Evolutionary conservation across 164 flowering plant genomes (phyloP), one percentile per base, ranked within the genome.

Genomic region (Magnolia changhungtana): DNA sequence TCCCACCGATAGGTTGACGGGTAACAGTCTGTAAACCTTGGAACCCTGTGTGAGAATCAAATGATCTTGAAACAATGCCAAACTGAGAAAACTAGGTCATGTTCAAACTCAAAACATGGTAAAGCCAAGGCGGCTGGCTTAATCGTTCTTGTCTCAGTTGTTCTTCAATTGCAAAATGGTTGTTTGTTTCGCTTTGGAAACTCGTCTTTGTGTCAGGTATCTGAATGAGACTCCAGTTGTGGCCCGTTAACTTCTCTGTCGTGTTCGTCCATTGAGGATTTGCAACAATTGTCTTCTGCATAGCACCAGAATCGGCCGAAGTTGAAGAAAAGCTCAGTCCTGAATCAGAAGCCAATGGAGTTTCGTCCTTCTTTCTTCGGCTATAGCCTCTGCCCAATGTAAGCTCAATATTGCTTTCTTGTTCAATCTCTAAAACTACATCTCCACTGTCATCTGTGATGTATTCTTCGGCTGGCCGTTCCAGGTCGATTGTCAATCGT

Each of bases 91-190:
- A 20, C 81, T 78, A 87, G 71, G 84, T 84, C 83, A 86, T 81
- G 77, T 90, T 91, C 75, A 89, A 75, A 80, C 92, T 90, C 75
- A 91, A 78, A 70, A 84, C 90, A 76, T 89, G 92, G 73, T 85
- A 85, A 66, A 90, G 81, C 93, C 95, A 90, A 75, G 93, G 92
- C 55, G 91, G 85, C 66, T 84, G 89, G 7, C 84, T 83, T 63
- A 80, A 76, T 77, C 82, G 86, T 79, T 87, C 87, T 76, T 84
- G 84, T 78, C 86, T 83, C 71, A 79, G 21, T 29, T 80, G 78
- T 75, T 85, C 90, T 73, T 89, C 90, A 66, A 82, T 73, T 20
- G 72, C 82, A 69, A 74, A 74, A 72, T 27, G 63, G 66, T 59
- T 86, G 65, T 77, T 19, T 37, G 29, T 68, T 68, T 37, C 71